These are phyloP conservation scores for Malania oleifera DNA, from an alignment of 164 flowering plant genomes.

Conservation along the genomic window DNA sequence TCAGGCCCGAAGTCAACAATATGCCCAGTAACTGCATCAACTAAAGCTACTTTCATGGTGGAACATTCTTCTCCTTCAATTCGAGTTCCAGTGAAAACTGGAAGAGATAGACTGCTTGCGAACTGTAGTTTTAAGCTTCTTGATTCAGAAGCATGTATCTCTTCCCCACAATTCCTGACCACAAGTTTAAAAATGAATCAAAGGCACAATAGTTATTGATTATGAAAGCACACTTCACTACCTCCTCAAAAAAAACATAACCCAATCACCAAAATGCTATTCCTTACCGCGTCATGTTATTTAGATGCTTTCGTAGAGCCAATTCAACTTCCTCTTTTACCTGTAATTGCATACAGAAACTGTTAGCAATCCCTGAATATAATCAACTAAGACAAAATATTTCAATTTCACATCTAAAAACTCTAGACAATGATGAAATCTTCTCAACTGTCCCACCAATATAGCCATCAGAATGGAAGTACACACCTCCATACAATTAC, in stretches of 20 bases:
- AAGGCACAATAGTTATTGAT: neutral
- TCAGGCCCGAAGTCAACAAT: slow-evolving; percentile 34
- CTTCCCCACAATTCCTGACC: slow-evolving; percentile 48
- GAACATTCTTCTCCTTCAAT: slow-evolving; percentile 66
- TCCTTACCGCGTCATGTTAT: slow-evolving; percentile 33
- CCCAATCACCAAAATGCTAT: neutral
- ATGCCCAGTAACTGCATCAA: slow-evolving; percentile 42
- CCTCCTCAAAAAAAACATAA: neutral
- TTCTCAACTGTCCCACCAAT: neutral
- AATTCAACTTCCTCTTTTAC: slow-evolving; percentile 64
- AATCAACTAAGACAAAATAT: neutral
- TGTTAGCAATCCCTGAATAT: neutral
- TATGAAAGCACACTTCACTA: slow-evolving; percentile 2
- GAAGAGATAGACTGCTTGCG: slow-evolving; percentile 51
- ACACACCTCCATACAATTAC: too few relatives aligned
- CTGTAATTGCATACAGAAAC: slow-evolving; percentile 17
- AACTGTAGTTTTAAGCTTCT: slow-evolving; percentile 63
- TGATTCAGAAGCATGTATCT: slow-evolving; percentile 33
- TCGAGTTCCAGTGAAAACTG: slow-evolving; percentile 72
- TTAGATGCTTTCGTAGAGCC: slow-evolving; percentile 42
- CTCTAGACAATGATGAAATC: neutral
- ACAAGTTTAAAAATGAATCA: slow-evolving; percentile 4
- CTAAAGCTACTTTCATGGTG: slow-evolving; percentile 43
- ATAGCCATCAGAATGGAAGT: neutral
- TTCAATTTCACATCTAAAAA: neutral